Evolutionary conservation across 2,329 filamentous ascomycete genomes (phyloP).

Genomic region (Exophiala aquamarina): DNA sequence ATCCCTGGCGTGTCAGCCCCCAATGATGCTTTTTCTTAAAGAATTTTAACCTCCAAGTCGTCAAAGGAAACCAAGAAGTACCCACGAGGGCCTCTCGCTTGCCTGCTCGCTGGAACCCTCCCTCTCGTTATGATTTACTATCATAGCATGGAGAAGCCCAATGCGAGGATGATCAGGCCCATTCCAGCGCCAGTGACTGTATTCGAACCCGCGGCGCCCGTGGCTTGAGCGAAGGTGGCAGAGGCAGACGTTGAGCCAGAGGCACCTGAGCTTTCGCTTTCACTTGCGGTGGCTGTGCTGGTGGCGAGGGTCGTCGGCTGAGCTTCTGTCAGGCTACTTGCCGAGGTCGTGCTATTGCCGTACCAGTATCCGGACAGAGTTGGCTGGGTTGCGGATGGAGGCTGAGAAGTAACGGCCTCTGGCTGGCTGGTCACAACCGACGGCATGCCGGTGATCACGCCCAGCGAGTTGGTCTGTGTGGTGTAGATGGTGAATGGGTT

Average conservation of each 20-base stretch:
- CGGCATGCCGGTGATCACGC: constrained; percentile 52
- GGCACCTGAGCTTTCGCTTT: constrained; percentile 1
- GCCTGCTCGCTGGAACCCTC: too few species aligned
- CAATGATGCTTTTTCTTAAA: too few species aligned
- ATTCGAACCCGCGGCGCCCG: constrained; percentile 38
- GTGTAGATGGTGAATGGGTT: constrained; percentile 47
- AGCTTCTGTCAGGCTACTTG: constrained; percentile 38
- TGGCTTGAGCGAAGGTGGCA: constrained; percentile 35
- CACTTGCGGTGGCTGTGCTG: constrained; percentile 27
- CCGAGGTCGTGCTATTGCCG: constrained; percentile 26
- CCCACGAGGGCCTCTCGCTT: too few species aligned
- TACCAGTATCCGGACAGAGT: constrained; percentile 31
- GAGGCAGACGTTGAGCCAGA: constrained; percentile 15
- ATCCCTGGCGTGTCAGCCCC: too few species aligned
- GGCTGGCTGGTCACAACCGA: constrained; percentile 36
- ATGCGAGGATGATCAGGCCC: constrained; percentile 40
- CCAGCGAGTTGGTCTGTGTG: constrained; percentile 49
- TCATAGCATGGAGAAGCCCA: constrained; percentile 24
- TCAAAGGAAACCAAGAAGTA: too few species aligned
- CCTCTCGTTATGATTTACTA: background rate
- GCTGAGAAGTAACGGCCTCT: constrained; percentile 33
- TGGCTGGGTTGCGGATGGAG: constrained; percentile 32
- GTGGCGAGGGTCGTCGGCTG: constrained; percentile 29
- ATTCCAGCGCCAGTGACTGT: constrained; percentile 41
- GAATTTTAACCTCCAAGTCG: too few species aligned